Base-by-base conservation (phyloP, 768 basidiomycete species). In the Lactarius akahatsu region DNA sequence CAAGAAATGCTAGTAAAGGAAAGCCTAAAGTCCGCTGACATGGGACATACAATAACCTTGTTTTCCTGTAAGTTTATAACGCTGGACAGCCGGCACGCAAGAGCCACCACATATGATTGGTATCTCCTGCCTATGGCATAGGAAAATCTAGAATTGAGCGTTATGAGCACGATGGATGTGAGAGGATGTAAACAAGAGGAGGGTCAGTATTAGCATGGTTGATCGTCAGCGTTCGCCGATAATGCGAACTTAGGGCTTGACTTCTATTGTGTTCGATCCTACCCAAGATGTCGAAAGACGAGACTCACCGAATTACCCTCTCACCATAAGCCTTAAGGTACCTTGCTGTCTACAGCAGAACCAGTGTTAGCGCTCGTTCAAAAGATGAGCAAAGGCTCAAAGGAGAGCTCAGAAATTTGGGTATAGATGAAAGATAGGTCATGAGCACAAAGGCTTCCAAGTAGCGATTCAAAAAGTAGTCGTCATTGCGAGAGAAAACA, bases 131-230 rank as follows among this genome's bases (percentile, higher is more conserved):
- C 3, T 38, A 61, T 34, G 28, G 32, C 41, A 41, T 28, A 26
- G 32, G 45, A 15, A 34, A 30, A 38, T 18, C 66, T 63, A 63
- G 57, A 56, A 41, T 30, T 38, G 30, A 63, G n/a, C 1, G 36
- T n/a, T 16, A 59, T 67, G 43, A 67, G 62, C 54, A 38, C 7
- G 54, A 55, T 32, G 32, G 38, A 56, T 11, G 52, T 15, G 34
- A 70, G 69, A 75, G 16, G 59, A 85, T 62, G 34, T 60, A 47
- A 41, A 57, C 63, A 62, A 65, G 70, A 61, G 64, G 66, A 71
- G 32, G 72, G 60, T 79, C 91, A 93, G 90, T 83, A 92, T 93
- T 92, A 93, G 91, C 91, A 93, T 92, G 91, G 89, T 82, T 67
- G 41, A 66, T 77, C 76, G 79, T 91, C 90, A 81, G 90, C 89